Conservation (phyloP, 73 alveolate genomes). For the Paramecium pentaurelia region DNA sequence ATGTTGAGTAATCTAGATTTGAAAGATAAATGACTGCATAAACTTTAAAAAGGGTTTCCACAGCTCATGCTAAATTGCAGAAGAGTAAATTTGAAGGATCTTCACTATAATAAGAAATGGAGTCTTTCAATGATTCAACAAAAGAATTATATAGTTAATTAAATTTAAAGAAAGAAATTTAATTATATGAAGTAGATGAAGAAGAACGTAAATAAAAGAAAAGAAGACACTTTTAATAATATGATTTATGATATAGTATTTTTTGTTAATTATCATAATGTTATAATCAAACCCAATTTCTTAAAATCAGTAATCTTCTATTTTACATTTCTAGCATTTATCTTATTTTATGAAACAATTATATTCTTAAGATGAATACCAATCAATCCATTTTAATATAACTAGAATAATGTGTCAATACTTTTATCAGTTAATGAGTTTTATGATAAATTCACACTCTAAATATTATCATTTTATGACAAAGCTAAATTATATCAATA, state of each 20-base stretch:
- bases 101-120: background rate
- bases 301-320: background rate
- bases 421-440: background rate
- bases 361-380: background rate
- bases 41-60: conserved; percentile 2
- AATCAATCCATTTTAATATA: background rate
- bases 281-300: conserved; percentile 29
- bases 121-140: conserved; percentile 33
- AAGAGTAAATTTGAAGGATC: conserved; percentile 26
- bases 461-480: background rate
- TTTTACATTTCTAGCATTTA: conserved; percentile 38
- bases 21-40: conserved; percentile 6
- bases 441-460: background rate
- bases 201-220: conserved; percentile 18
- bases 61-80: conserved; percentile 5
- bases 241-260: background rate
- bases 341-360: conserved; percentile 34
- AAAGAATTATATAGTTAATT: conserved; percentile 15
- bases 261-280: conserved; percentile 18
- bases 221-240: background rate
- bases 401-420: background rate
- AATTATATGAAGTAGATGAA: conserved; percentile 19
- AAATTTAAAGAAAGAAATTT: background rate
- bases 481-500: background rate
- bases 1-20: background rate